Conservation (phyloP, 208 protist species). For the Phytomonas francai region DNA sequence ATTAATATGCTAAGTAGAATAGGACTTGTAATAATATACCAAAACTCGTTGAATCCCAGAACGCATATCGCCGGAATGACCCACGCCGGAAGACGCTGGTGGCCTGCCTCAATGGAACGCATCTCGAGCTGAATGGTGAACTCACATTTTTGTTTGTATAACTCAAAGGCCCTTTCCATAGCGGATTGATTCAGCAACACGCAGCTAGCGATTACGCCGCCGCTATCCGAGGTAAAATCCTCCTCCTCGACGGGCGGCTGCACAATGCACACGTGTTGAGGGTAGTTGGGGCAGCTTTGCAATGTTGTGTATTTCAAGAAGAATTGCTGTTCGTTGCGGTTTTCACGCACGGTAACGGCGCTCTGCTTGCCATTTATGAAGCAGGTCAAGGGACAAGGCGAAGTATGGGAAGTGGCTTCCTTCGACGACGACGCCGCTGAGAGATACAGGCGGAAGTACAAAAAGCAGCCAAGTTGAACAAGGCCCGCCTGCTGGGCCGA, state of each 20-base stretch:
- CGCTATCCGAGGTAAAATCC: slow-evolving; percentile 15
- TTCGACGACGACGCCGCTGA: neutral
- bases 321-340: slow-evolving; percentile 41
- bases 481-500: slow-evolving; percentile 56
- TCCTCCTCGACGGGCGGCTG: slow-evolving; percentile 7
- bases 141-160: slow-evolving; percentile 69
- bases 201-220: slow-evolving; percentile 20
- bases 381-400: slow-evolving; percentile 19
- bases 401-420: neutral
- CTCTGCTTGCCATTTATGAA: slow-evolving; percentile 18
- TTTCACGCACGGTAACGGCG: slow-evolving; percentile 29
- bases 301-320: slow-evolving; percentile 48
- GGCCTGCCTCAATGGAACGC: slow-evolving; percentile 48
- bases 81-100: slow-evolving; percentile 67
- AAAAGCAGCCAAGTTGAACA: slow-evolving; percentile 47
- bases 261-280: slow-evolving; percentile 18
- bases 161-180: slow-evolving; percentile 49
- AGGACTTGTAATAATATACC: slow-evolving; percentile 69
- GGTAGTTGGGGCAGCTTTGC: slow-evolving; percentile 30
- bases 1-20: slow-evolving; percentile 46
- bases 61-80: slow-evolving; percentile 57
- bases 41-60: slow-evolving; percentile 78
- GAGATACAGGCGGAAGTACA: slow-evolving; percentile 75
- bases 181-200: slow-evolving; percentile 60
- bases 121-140: slow-evolving; percentile 80